Base-by-base conservation (phyloP, 495 filamentous ascomycete species). In the Penicillium ucsense region DNA sequence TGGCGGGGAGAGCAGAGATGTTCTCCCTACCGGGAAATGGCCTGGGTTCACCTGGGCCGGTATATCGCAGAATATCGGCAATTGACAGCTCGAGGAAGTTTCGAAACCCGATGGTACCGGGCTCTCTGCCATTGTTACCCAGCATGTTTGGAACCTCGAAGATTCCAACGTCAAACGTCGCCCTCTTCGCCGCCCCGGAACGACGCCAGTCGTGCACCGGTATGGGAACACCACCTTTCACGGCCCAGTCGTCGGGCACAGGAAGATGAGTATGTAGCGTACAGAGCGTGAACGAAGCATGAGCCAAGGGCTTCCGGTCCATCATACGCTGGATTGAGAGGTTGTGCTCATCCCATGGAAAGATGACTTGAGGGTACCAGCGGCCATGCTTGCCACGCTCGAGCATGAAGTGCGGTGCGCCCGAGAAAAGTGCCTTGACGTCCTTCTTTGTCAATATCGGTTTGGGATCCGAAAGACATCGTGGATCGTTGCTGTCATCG, bases 71-170 rank as follows among this genome's bases (percentile, higher is more conserved):
- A 5, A 76, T 70, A 57, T 89, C 86, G 9, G 81, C 77, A 27
- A 84, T 75, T 0, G 77, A 69, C 11, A 85, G 65, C 61, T 89
- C 83, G 12, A 89, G 68, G 11, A 82, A 87, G 43, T 85, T 79
- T 48, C 81, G 76, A 54, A 82, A 87, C n/a, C 85, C 86, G 28
- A 88, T 64, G 33, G 84, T 84, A 4, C 86, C 86, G 36, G 80
- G 79, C 57, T 91, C 86, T 36, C 78, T 66, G 29, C 38, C 85
- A 47, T 82, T 80, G 63, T 79, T 81, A 55, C 81, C 83, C 38
- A 89, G 70, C 85, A 89, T 91, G 61, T 77, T 85, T 5, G 86
- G 85, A 3, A 76, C 64, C 53, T 79, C 85, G 57, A 65, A 78
- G 55, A 73, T 75, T 64, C 57, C 79, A 49, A 62, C 72, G 63